Base-by-base conservation (phyloP, 352 stramenopile genomes). In the Pythium vanterpoolii region DNA sequence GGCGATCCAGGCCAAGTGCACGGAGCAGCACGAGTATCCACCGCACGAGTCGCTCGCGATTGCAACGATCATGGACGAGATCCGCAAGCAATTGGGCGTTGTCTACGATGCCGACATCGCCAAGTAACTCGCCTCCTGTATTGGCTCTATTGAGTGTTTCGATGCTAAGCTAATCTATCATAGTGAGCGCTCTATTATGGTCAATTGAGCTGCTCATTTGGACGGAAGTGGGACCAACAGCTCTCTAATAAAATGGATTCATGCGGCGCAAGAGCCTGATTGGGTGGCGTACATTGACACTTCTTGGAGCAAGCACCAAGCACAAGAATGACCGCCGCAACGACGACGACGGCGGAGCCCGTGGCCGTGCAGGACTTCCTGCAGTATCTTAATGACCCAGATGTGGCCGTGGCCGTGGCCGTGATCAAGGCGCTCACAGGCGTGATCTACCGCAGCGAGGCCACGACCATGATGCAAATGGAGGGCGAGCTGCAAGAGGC, bases 381-480 rank as follows among this genome's bases (percentile, higher is more conserved):
- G 65, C 72, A 68, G 64, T 89, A 76, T 62, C 69, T 93, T 30
- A 71, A 78, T 52, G 83, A 93, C 69, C 57, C 80, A 18, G 83
- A 93, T 56, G 82, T 90, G 60, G 90, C 94, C 7, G 85, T 97
- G 36, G 91, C 94, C 2, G 92, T 98, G 42, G 91, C 89, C 10
- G 94, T 96, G 47, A 98, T 98, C 73, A 96, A 97, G 67, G 89
- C 88, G 6, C 72, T 98, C 21, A 91, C 96, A 31, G 85, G 88
- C 46, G 92, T 98, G 16, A 97, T 98, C 49, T 68, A 89, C 60
- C 85, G 87, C 62, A 93, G 81, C 54, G 81, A 86, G 45, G 89
- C 90, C n/a, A 93, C 83, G 56, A 98, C 94, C 24, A 98, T 98
- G 94, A 98, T 98, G 92, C 89, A 96, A 57, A 88, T 98, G 45